Evolutionary conservation across 306 rosid species (phyloP), one percentile per base, ranked within the genome.

Genomic region (Lagenaria siceraria): DNA sequence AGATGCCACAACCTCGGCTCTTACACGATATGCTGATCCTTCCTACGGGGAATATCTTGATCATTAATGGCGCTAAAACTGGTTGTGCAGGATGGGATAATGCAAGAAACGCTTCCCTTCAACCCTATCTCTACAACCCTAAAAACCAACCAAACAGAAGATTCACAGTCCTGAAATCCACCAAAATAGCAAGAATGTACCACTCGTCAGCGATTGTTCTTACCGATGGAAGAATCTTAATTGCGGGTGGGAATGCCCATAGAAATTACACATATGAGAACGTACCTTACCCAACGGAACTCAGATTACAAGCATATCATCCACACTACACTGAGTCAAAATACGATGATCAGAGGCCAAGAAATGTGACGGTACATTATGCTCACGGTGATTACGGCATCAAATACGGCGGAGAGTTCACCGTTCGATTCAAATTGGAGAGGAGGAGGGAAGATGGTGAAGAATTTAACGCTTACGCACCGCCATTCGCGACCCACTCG

Each of bases 1-100:
- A 83, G 79, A 93, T 91, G 98, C 98, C 97, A 0, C 79, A 82
- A 11, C 88, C 96, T 1, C 97, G 98, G 48, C 85, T 90, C 33
- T 79, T 93, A 25, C 84, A 80, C 33, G 90, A 93, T 89, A 93
- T 91, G 94, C 6, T 93, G 11, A 82, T 88, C 74, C 93, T 91
- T 72, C 98, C 97, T 0, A 93, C 83, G 0, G 94, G 96, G 1
- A 60, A 88, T 10, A 78, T 91, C 43, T 53, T 93, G 79, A 89
- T 93, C 62, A 85, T 91, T 79, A 93, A 93, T 21, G 98, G 98
- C 0, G 98, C 98, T 4, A 76, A 81, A 75, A 29, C 63, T 4
- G 97, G 96, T 2, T 70, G 82, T 55, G 93, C 84, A 6, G 98
- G 97, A 35, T 91, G 86, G 87, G 87, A 82, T 62, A 81, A 79